Conservation (phyloP, 805 yeast genomes). For the Scheffersomyces stipitis region DNA sequence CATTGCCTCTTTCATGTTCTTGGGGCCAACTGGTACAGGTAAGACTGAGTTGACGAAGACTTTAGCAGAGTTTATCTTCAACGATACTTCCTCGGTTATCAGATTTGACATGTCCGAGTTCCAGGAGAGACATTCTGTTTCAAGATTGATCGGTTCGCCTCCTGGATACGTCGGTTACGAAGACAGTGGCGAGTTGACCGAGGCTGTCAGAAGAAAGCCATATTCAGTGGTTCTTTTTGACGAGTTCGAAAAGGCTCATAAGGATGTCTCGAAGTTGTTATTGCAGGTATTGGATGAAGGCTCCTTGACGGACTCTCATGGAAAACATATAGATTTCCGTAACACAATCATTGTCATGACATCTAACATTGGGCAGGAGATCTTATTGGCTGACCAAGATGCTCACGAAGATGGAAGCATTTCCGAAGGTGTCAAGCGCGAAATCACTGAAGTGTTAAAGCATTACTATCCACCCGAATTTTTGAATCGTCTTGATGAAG, state of each 20-base stretch:
- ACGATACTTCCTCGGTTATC: slow-evolving; percentile 81
- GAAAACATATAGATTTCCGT: slow-evolving; percentile 89
- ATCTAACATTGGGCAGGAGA: slow-evolving; percentile 93
- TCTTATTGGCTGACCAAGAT: slow-evolving; percentile 63
- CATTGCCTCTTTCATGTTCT: slow-evolving; percentile 92
- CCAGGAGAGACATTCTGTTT: slow-evolving; percentile 89
- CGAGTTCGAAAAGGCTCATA: slow-evolving; percentile 96
- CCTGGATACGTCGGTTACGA: slow-evolving; percentile 98
- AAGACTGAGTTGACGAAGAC: slow-evolving; percentile 94
- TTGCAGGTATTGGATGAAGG: slow-evolving; percentile 96
- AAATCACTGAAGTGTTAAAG: slow-evolving; percentile 69
- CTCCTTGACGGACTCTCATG: slow-evolving; percentile 89
- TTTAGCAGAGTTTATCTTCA: slow-evolving; percentile 87
- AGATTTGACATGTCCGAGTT: slow-evolving; percentile 98
- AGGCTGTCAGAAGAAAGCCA: slow-evolving; percentile 93
- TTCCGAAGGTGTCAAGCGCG: slow-evolving; percentile 48
- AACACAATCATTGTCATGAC: slow-evolving; percentile 97
- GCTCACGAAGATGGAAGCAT: slow-evolving; percentile 64
- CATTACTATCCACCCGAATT: slow-evolving; percentile 89
- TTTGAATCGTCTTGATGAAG: slow-evolving; percentile 89
- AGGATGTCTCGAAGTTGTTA: slow-evolving; percentile 87
- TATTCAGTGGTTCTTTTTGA: slow-evolving; percentile 91
- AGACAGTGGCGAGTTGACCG: slow-evolving; percentile 94
- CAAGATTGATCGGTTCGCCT: slow-evolving; percentile 94
- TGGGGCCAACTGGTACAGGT: slow-evolving; percentile 99